These are phyloP conservation scores for Aegilops sharonensis DNA, from an alignment of 176 grass and related monocot genomes.

Conservation along the genomic window DNA sequence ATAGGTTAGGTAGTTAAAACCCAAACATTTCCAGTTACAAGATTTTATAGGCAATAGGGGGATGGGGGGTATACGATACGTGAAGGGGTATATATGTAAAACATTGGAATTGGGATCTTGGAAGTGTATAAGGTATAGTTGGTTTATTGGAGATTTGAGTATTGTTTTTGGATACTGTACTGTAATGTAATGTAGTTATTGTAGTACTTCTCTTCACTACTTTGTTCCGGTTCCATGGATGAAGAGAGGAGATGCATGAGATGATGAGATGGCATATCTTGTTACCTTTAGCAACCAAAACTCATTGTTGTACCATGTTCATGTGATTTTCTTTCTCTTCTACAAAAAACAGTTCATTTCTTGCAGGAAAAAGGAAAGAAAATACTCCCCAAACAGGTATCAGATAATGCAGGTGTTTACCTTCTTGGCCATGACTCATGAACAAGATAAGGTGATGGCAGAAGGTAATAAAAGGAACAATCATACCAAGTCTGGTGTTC, in stretches of 20 bases:
- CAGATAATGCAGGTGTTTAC: not conserved
- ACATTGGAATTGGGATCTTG: constrained; percentile 21
- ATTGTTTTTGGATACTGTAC: constrained; percentile 37
- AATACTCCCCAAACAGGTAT: not conserved
- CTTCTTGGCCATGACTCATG: not conserved
- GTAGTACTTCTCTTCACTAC: not conserved
- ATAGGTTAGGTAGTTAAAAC: constrained; percentile 44
- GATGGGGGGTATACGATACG: constrained; percentile 34
- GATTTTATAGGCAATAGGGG: constrained; percentile 42
- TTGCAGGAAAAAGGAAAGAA: not conserved
- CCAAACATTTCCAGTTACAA: constrained; percentile 46
- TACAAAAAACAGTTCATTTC: not conserved
- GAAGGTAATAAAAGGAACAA: not conserved
- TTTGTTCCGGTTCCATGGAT: not conserved
- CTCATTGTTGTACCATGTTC: not conserved
- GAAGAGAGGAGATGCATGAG: not conserved
- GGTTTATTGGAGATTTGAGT: constrained; percentile 26
- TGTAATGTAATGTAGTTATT: not conserved
- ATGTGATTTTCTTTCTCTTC: not conserved
- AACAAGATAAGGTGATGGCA: not conserved
- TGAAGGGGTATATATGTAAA: constrained; percentile 33
- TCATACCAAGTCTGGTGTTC: not conserved
- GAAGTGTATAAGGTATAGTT: constrained; percentile 26
- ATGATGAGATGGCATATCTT: not conserved
- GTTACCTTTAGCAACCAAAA: not conserved